Percentiles rank a stretch among this genome's conserved stretches.
Evolutionary conservation across 768 basidiomycete genomes (phyloP).

Genomic region (Pholiota microspora): DNA sequence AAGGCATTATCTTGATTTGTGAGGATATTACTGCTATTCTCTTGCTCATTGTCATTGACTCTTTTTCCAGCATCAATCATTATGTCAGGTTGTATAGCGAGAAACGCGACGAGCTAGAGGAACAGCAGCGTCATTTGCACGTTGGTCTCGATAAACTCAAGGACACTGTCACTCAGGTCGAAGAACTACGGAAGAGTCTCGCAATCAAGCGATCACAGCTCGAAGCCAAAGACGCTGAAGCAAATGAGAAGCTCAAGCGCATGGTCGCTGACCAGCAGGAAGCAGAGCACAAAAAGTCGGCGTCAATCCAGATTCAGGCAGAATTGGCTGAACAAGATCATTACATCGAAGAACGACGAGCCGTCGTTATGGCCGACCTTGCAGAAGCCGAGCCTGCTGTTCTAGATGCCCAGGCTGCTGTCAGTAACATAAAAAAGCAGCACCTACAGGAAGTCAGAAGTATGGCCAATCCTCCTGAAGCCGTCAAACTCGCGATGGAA

Average conservation of each 20-base stretch:
- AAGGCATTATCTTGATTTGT: constrained; percentile 98
- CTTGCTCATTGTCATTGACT: constrained; percentile 7
- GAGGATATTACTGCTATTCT: constrained; percentile 33
- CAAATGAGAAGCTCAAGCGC: constrained; percentile 94
- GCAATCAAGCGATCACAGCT: constrained; percentile 92
- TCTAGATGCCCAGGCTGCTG: constrained; percentile 91
- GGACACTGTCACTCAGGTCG: constrained; percentile 95
- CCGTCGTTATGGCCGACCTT: constrained; percentile 91
- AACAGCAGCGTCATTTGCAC: constrained; percentile 97
- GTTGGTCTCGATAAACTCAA: constrained; percentile 96
- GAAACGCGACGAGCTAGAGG: constrained; percentile 96
- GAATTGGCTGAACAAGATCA: constrained; percentile 90
- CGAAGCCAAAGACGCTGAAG: constrained; percentile 90
- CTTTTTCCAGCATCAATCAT: constrained; percentile 78
- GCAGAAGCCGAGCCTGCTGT: constrained; percentile 98
- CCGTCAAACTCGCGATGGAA: constrained; percentile 97
- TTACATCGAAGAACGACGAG: constrained; percentile 82
- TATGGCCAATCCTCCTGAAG: constrained; percentile 98
- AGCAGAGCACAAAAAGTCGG: constrained; percentile 96
- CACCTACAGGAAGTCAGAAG: constrained; percentile 96
- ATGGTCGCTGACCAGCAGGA: constrained; percentile 99
- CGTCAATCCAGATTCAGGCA: constrained; percentile 94
- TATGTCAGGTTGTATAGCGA: constrained; percentile 94
- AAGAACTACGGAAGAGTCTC: constrained; percentile 91
- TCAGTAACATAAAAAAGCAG: constrained; percentile 93